Percentiles rank a stretch among this genome's conserved stretches.
Conservation (phyloP, 345 rosid species). For the Brassica cretica region DNA sequence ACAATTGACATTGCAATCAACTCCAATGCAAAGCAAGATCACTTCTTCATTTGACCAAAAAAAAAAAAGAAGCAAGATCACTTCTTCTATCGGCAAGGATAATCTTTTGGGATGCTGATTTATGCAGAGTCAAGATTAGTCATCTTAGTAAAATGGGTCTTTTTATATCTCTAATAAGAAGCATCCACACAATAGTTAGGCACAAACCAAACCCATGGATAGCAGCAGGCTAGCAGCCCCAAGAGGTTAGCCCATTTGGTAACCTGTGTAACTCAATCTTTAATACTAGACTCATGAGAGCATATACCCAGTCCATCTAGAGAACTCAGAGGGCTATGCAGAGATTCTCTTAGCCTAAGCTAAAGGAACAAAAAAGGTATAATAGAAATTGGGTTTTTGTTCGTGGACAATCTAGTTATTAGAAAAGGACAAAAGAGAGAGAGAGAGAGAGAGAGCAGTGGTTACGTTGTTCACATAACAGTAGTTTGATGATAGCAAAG, state of each 20-base stretch:
- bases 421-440: not conserved
- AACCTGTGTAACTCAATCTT: not conserved
- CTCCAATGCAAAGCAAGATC: not conserved
- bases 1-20: not conserved
- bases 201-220: not conserved
- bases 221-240: not conserved
- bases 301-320: not conserved
- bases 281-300: not conserved
- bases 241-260: not conserved
- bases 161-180: no score
- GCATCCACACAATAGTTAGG: not conserved
- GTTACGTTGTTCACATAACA: slow-evolving; percentile 18
- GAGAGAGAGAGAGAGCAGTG: not conserved
- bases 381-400: not conserved
- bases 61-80: not conserved
- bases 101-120: not conserved
- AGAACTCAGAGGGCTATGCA: not conserved
- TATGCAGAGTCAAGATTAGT: not conserved
- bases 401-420: not conserved
- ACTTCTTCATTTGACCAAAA: not conserved
- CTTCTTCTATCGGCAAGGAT: not conserved
- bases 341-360: not conserved
- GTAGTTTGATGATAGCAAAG: slow-evolving; percentile 4
- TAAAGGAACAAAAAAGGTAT: not conserved
- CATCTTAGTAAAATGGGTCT: not conserved